phyloP scores from a whole-genome alignment of 2,329 filamentous ascomycete species.

The Alternaria sp. region DNA sequence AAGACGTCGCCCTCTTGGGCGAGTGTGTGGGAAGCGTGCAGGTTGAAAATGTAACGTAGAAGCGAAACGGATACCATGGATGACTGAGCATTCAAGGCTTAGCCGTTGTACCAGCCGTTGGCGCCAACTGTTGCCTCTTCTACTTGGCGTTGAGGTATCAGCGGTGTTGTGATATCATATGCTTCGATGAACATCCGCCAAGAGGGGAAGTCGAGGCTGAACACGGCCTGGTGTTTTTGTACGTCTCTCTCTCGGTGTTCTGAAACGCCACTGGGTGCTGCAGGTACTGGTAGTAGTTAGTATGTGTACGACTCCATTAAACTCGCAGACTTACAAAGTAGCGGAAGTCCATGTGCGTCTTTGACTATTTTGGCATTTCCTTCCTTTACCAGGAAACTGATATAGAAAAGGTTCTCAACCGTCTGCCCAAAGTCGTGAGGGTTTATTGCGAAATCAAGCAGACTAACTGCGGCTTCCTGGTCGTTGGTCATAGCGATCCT shows the following conservation, averaged over 20 bases:
- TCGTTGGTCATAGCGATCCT: conserved; percentile 64
- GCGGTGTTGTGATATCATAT: conserved; percentile 76
- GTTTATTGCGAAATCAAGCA: conserved; percentile 90
- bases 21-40: background rate
- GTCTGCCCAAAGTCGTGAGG: conserved; percentile 91
- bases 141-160: conserved; percentile 78
- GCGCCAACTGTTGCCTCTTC: conserved; percentile 33
- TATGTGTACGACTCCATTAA: background rate
- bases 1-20: background rate
- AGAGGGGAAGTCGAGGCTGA: conserved; percentile 82
- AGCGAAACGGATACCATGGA: background rate
- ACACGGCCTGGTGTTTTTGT: conserved; percentile 78
- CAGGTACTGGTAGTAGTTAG: conserved; percentile 48
- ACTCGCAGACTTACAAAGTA: conserved; percentile 69
- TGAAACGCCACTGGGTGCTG: conserved; percentile 56
- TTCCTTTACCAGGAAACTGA: conserved; percentile 92
- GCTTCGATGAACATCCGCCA: conserved; percentile 80
- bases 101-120: conserved; percentile 34
- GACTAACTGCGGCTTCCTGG: conserved; percentile 67
- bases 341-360: conserved; percentile 77
- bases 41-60: background rate
- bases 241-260: conserved; percentile 60
- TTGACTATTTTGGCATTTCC: conserved; percentile 76
- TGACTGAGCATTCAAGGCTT: too few relatives aligned
- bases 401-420: conserved; percentile 95